Evolutionary conservation across 176 grass and related monocot species (phyloP).

Genomic region (Phoenix roebelenii): DNA sequence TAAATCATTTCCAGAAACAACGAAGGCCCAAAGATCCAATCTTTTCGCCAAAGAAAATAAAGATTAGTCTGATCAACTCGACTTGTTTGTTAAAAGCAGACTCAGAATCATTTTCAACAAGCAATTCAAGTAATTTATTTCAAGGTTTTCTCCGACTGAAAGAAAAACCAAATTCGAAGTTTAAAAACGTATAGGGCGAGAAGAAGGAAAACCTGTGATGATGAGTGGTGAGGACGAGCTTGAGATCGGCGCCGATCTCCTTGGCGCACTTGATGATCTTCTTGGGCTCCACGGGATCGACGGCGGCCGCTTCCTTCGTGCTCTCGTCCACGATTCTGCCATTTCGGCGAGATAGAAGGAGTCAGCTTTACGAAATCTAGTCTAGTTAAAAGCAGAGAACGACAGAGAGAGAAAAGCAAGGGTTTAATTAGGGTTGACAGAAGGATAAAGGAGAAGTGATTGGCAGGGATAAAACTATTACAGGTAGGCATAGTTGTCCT

Average conservation of each 20-base stretch:
- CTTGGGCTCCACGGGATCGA: constrained; percentile 84
- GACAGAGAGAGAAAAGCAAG: not conserved
- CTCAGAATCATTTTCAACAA: too few species aligned
- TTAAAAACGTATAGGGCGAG: not conserved
- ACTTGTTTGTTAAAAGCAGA: too few species aligned
- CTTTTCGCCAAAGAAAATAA: too few species aligned
- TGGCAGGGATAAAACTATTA: constrained; percentile 9
- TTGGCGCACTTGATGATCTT: constrained; percentile 47
- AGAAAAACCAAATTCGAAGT: not conserved
- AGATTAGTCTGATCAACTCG: too few species aligned
- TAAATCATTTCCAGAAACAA: too few species aligned
- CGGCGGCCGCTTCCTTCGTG: constrained; percentile 62
- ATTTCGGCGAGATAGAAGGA: too few species aligned
- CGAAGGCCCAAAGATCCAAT: too few species aligned
- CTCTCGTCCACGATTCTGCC: constrained; percentile 74
- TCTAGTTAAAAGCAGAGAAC: too few species aligned
- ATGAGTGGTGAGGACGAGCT: constrained; percentile 73
- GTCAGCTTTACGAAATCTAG: too few species aligned
- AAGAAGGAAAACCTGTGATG: constrained; percentile 53
- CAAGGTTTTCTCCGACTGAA: too few species aligned
- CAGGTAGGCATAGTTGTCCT: constrained; percentile 96
- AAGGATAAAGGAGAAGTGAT: not conserved
- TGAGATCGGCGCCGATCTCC: constrained; percentile 53
- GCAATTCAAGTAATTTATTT: too few species aligned
- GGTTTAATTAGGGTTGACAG: not conserved